Conservation (phyloP, 75 land plant genomes). For the Adiantum capillusveneris region DNA sequence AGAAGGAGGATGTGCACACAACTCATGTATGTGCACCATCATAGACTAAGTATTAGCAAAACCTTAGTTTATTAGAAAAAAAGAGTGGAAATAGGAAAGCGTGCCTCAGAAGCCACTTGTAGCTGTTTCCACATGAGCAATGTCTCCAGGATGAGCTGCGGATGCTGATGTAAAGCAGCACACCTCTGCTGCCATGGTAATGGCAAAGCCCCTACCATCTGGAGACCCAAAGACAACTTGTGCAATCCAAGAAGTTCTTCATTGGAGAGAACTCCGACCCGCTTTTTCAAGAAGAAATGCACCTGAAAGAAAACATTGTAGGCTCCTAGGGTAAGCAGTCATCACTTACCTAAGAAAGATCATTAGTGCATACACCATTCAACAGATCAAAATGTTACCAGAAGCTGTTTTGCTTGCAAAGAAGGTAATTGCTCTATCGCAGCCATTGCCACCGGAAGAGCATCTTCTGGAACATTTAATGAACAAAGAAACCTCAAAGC, state of each 20-base stretch:
- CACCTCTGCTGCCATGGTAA: slow-evolving; percentile 97
- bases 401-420: slow-evolving; percentile 86
- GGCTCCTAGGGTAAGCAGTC: no score
- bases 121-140: slow-evolving; percentile 96
- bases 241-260: slow-evolving; percentile 63
- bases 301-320: slow-evolving; percentile 65
- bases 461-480: slow-evolving; percentile 76
- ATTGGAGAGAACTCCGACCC: slow-evolving; percentile 68
- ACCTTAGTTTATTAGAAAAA: no score
- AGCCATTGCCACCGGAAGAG: slow-evolving; percentile 94
- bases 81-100: no score
- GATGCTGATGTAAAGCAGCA: slow-evolving; percentile 91
- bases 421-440: slow-evolving; percentile 95
- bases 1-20: no score
- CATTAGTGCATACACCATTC: no score
- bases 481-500: slow-evolving; percentile 94
- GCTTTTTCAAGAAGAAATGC: slow-evolving; percentile 86
- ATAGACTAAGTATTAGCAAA: no score
- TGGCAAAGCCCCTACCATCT: slow-evolving; percentile 81
- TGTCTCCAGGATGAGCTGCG: slow-evolving; percentile 90
- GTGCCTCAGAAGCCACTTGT: slow-evolving; percentile 88
- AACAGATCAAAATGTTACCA: no score
- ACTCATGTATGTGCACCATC: no score
- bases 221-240: slow-evolving; percentile 86
- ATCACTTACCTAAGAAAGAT: no score